Evolutionary conservation across 352 stramenopile species (phyloP).

Genomic region (Phytopythium sindhum): DNA sequence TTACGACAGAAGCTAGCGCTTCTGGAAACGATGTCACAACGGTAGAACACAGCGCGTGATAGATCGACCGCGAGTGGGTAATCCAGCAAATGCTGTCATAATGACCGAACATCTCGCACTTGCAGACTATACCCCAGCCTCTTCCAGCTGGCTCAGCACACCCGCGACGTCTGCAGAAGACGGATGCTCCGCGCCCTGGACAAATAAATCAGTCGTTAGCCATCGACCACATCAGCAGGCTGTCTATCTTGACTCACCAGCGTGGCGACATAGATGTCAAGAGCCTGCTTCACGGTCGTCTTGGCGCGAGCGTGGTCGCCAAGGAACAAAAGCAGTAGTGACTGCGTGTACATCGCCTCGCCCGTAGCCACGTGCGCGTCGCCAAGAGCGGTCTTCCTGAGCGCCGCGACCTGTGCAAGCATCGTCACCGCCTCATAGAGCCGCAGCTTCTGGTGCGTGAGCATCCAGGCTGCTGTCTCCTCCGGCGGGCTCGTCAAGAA

Average conservation of each 20-base stretch:
- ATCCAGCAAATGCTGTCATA: neutral
- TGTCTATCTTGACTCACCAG: constrained; percentile 26
- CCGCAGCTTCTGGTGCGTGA: constrained; percentile 49
- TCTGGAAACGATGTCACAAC: neutral
- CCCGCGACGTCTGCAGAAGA: constrained; percentile 56
- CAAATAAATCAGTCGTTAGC: neutral
- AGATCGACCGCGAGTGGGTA: constrained; percentile 4
- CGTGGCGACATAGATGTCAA: constrained; percentile 53
- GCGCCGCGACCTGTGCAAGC: constrained; percentile 48
- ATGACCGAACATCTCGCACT: neutral
- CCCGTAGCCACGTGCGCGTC: constrained; percentile 51
- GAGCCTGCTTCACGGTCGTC: constrained; percentile 39
- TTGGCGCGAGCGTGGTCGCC: constrained; percentile 49
- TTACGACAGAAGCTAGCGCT: neutral
- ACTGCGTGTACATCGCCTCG: constrained; percentile 59
- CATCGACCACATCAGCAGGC: neutral
- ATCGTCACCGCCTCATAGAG: constrained; percentile 57
- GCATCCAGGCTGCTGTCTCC: constrained; percentile 59
- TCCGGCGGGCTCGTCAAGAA: constrained; percentile 70
- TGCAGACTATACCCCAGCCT: constrained; percentile 32
- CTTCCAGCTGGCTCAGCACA: constrained; percentile 48
- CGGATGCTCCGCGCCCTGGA: constrained; percentile 48
- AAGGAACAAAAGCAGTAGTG: constrained; percentile 51
- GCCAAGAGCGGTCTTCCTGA: constrained; percentile 37
- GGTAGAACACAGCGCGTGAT: too few species aligned